Evolutionary conservation across 768 basidiomycete species (phyloP), one percentile per base, ranked within the genome.

Genomic region (Trametes cingulata): DNA sequence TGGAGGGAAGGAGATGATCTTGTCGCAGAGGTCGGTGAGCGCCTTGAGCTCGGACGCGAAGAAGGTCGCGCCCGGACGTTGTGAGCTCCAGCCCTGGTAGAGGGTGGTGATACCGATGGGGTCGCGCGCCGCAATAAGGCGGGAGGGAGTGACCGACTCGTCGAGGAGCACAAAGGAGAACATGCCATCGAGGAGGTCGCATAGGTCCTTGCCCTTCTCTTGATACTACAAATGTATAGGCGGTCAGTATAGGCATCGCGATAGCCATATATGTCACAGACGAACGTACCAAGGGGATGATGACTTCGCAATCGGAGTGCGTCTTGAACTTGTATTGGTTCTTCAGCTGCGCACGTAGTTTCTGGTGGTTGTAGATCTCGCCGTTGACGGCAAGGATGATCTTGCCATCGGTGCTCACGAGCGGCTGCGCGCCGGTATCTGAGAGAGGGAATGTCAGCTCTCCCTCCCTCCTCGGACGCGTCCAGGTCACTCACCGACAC

Each of bases 61-160:
- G 77, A 85, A 98, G 52, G 91, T 84, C 37, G 84, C 85, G 40
- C 89, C 91, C 6, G 96, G 95, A 27, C 81, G 78, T 41, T 84
- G 82, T 1, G 93, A 93, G 75, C 80, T 86, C 91, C 91, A 94
- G 41, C 97, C 97, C 77, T 96, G 95, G 75, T 98, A 99, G 9
- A 99, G 80, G n/a, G 97, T 98, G 51, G 97, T 98, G 72, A 98
- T 93, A 22, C 97, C 97, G 69, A 99, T 88, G 24, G 97, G 95
- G 72, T 99, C 97, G 37, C 97, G 91, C 5, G 95, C 94, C 60
- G 95, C 97, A 68, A 99, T 94, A 62, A 99, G 79, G 55, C 96
- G 86, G 22, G 93, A 81, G 9, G 96, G 96, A 0, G 89, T 79
- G 60, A 91, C 88, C 13, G 93, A 91, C 71, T 95, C 93, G 76